phyloP scores from a whole-genome alignment of 176 grass and related monocot species.

The Ananas comosus region DNA sequence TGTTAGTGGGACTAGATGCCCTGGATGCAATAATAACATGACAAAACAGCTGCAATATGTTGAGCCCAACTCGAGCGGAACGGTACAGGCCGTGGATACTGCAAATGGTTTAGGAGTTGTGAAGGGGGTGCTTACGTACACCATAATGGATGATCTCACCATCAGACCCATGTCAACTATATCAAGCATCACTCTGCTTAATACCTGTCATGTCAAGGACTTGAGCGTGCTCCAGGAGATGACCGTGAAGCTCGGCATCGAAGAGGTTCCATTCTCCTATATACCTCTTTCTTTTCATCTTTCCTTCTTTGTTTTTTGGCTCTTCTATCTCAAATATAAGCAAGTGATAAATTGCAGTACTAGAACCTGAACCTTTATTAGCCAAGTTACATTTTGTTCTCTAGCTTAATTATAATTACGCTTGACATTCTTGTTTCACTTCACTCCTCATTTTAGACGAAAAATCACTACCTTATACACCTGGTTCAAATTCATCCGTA shows the following conservation, averaged over 20 bases:
- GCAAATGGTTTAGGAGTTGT: constrained; percentile 30
- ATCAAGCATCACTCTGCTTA: constrained; percentile 30
- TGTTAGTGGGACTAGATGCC: too few species aligned
- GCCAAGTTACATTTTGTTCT: too few species aligned
- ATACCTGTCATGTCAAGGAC: neutral
- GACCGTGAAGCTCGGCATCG: constrained; percentile 22
- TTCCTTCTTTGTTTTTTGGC: too few species aligned
- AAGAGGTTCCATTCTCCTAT: constrained; percentile 10
- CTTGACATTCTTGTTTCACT: too few species aligned
- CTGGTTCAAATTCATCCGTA: too few species aligned
- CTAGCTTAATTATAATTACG: too few species aligned
- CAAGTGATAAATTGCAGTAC: too few species aligned
- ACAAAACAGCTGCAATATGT: neutral
- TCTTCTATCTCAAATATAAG: too few species aligned
- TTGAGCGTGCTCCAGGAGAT: constrained; percentile 39
- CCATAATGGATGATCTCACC: constrained; percentile 35
- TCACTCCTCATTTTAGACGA: too few species aligned
- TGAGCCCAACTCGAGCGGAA: neutral
- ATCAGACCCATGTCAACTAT: constrained; percentile 47
- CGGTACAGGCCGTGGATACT: neutral
- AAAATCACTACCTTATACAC: too few species aligned
- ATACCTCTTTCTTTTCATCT: too few species aligned
- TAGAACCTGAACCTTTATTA: too few species aligned
- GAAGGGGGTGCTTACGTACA: constrained; percentile 35
- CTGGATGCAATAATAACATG: neutral